Evolutionary conservation across 2,329 filamentous ascomycete genomes (phyloP), one percentile per base, ranked within the genome.

Genomic region (Lachnellula arida): DNA sequence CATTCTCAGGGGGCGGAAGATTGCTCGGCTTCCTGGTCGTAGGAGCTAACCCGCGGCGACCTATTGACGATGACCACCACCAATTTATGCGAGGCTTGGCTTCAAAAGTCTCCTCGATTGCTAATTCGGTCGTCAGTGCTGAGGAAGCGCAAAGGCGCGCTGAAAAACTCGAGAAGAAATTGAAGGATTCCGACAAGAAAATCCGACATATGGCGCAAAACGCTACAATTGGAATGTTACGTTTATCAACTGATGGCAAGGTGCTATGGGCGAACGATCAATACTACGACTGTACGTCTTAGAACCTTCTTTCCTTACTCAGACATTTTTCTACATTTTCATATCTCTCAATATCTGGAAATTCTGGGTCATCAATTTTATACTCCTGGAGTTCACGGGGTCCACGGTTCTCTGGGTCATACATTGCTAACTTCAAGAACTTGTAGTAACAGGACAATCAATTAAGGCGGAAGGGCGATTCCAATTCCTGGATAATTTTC

Each of bases 131-230:
- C 15, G 32, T 60, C 28, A 64, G 47, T 39, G 60, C 60, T 6
- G 64, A 64, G 15, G 65, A 64, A 23, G 61, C 59, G 22, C 60
- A 60, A 48, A 58, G 58, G 14, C 57, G 62, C 7, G 51, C 51
- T 35, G 56, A 60, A 22, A 39, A 40, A 4, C 58, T 67, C 9
- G 44, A 66, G 48, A 63, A 54, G 43, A 25, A 63, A 28, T 44
- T 67, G 19, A 60, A 52, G 2, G 61, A 63, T 34, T 59, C 49
- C 9, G 55, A 57, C 35, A 61, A 55, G 37, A 58, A 65, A 44
- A 64, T 65, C 37, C 49, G 58, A 17, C 67, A 66, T 42, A 66
- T 68, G 64, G 67, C 67, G 17, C 59, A 68, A 35, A 59, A 68
- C 49, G 64, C 64, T 9, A 62, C 65, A 23, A 60, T 68, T 47